A percentile compares a stretch with the other conserved stretches of the same genome.
Conservation (phyloP, 495 filamentous ascomycete species). For the Aspergillus mulundensis region DNA sequence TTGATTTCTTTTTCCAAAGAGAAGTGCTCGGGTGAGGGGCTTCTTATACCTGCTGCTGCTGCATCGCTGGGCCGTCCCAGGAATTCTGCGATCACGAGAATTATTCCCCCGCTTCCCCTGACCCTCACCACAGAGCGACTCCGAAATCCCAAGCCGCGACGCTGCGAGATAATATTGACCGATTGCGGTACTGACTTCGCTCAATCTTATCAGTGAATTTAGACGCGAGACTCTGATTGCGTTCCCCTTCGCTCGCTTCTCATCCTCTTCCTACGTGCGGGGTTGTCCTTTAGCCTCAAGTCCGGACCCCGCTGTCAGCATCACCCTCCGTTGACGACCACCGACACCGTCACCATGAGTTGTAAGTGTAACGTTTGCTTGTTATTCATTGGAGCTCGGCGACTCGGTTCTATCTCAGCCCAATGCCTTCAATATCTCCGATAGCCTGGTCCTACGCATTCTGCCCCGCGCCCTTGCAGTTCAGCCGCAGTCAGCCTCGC, state of each 20-base stretch:
- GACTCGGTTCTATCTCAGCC: neutral
- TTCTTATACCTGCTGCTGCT: neutral
- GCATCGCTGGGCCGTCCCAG: no score
- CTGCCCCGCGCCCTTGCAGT: constrained; percentile 2
- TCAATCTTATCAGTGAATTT: neutral
- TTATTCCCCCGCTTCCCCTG: constrained; percentile 1
- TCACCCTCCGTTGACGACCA: neutral
- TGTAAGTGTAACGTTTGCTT: constrained; percentile 34
- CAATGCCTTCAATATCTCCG: neutral
- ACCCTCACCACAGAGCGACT: neutral
- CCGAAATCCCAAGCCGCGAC: no score
- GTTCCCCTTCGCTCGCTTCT: neutral
- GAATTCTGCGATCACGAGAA: neutral
- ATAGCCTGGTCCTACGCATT: constrained; percentile 5
- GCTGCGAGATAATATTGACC: neutral
- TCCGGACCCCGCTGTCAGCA: constrained; percentile 20
- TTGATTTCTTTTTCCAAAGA: neutral
- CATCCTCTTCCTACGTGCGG: constrained; percentile 19
- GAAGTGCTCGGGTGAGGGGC: neutral
- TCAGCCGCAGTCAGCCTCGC: constrained; percentile 12
- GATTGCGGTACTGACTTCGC: neutral
- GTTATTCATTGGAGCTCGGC: neutral
- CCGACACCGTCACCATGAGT: constrained; percentile 37
- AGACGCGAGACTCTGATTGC: neutral
- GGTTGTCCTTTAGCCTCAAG: constrained; percentile 19